phyloP scores from a whole-genome alignment of 441 rosid genomes.

The Isatis lusitanica region DNA sequence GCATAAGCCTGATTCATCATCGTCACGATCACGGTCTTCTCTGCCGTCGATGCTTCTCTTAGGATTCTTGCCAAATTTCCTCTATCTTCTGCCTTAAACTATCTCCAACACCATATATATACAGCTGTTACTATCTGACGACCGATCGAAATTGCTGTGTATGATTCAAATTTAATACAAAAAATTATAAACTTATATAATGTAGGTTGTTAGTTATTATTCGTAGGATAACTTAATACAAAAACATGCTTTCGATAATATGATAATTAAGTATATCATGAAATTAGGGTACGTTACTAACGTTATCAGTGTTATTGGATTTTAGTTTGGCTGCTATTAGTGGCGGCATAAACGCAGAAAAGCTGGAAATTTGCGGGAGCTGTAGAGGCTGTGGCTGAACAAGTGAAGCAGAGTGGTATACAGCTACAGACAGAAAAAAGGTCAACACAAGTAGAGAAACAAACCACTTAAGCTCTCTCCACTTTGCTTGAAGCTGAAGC shows the following conservation, averaged over 20 bases:
- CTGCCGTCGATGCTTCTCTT: constrained; percentile 11
- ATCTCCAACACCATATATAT: neutral
- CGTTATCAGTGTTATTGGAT: neutral
- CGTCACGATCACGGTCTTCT: constrained; percentile 45
- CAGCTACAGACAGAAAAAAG: neutral
- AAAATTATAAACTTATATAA: too few relatives aligned
- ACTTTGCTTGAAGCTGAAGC: neutral
- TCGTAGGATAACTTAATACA: neutral
- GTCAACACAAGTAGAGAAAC: neutral
- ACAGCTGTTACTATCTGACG: neutral
- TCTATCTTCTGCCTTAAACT: constrained; percentile 11
- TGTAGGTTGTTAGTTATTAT: neutral
- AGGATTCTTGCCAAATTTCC: constrained; percentile 17
- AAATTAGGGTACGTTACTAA: neutral
- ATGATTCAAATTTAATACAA: neutral
- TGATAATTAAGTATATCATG: neutral
- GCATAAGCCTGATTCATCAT: constrained; percentile 45
- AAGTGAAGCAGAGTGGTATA: constrained; percentile 1
- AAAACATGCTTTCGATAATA: neutral
- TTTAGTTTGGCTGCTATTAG: neutral
- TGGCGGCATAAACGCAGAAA: constrained; percentile 13
- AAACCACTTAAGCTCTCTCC: constrained; percentile 5
- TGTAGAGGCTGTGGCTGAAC: constrained; percentile 19
- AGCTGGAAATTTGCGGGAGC: neutral
- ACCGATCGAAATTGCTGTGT: neutral